These are phyloP conservation scores for Cytospora leucostoma DNA, from an alignment of 2,329 filamentous ascomycete species.

Conservation along the genomic window DNA sequence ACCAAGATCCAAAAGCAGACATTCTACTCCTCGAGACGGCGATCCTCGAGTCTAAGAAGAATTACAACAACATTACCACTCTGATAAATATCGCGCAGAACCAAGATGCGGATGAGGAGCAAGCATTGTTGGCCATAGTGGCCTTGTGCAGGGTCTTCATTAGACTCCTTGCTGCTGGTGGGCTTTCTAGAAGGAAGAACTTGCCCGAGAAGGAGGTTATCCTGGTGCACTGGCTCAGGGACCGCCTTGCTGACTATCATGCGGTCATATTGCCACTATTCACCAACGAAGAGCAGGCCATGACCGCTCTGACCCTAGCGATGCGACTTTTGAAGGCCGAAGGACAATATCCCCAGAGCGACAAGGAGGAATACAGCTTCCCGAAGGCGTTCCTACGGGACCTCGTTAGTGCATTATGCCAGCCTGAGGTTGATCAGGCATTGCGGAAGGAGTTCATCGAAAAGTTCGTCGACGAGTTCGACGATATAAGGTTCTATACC, in stretches of 20 bases:
- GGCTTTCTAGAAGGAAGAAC: slow-evolving; percentile 64
- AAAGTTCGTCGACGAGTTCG: slow-evolving; percentile 76
- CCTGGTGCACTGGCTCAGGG: slow-evolving; percentile 77
- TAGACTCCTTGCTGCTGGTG: slow-evolving; percentile 73
- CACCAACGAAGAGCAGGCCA: slow-evolving; percentile 60
- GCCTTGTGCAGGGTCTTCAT: slow-evolving; percentile 86
- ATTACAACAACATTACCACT: slow-evolving; percentile 87
- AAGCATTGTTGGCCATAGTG: slow-evolving; percentile 69
- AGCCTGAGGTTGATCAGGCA: slow-evolving; percentile 57
- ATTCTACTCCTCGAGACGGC: slow-evolving; percentile 77
- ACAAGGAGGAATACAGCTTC: slow-evolving; percentile 66
- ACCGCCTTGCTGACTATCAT: slow-evolving; percentile 72
- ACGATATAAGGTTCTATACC: slow-evolving; percentile 83
- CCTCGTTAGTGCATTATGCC: slow-evolving; percentile 64
- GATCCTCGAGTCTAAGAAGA: slow-evolving; percentile 80
- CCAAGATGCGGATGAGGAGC: slow-evolving; percentile 52
- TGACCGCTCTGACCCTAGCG: slow-evolving; percentile 72
- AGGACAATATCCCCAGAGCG: slow-evolving; percentile 59
- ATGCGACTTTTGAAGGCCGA: slow-evolving; percentile 87
- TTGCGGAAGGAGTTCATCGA: slow-evolving; percentile 73
- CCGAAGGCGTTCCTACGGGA: slow-evolving; percentile 66
- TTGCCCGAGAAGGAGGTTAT: slow-evolving; percentile 72
- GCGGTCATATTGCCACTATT: slow-evolving; percentile 63
- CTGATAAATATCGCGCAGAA: slow-evolving; percentile 64
- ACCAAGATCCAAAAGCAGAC: slow-evolving; percentile 59